Conservation (phyloP, 2,329 filamentous ascomycete species). For the Colletotrichum graminicola region DNA sequence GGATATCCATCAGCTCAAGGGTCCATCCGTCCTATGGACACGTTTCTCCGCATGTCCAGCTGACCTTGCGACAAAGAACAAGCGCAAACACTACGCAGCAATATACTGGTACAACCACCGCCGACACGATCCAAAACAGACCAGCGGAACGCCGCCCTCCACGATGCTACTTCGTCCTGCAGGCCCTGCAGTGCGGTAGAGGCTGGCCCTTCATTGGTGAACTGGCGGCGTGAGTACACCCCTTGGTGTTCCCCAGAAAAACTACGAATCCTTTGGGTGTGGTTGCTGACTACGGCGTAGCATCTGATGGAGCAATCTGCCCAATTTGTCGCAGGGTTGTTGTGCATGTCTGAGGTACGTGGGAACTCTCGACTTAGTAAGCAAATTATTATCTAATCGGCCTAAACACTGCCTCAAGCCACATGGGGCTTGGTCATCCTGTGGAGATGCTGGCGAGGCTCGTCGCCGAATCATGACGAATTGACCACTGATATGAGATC, state of each 20-base stretch:
- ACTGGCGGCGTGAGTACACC: neutral
- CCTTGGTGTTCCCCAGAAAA: neutral
- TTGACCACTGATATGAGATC: conserved; percentile 27
- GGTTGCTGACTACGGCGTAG: neutral
- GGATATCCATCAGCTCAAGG: neutral
- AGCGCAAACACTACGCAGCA: neutral
- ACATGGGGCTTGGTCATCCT: conserved; percentile 37
- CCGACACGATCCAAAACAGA: conserved; percentile 14
- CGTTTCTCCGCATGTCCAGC: neutral
- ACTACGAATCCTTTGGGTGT: neutral
- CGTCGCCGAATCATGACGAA: conserved; percentile 37
- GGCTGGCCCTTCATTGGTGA: neutral
- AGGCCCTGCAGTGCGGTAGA: conserved; percentile 1
- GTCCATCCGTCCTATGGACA: neutral
- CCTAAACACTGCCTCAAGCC: conserved; percentile 2
- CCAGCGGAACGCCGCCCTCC: conserved; percentile 28
- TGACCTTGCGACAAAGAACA: conserved; percentile 3
- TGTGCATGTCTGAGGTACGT: neutral
- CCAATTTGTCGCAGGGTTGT: neutral
- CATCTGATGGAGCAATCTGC: neutral
- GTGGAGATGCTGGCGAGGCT: conserved; percentile 13
- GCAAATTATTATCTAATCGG: neutral
- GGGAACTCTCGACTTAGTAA: neutral
- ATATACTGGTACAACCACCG: neutral
- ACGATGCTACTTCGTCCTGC: conserved; percentile 2